Percentiles rank a stretch among this genome's conserved stretches.
phyloP scores from a whole-genome alignment of 352 stramenopile species.

The Phytophthora meadii region DNA sequence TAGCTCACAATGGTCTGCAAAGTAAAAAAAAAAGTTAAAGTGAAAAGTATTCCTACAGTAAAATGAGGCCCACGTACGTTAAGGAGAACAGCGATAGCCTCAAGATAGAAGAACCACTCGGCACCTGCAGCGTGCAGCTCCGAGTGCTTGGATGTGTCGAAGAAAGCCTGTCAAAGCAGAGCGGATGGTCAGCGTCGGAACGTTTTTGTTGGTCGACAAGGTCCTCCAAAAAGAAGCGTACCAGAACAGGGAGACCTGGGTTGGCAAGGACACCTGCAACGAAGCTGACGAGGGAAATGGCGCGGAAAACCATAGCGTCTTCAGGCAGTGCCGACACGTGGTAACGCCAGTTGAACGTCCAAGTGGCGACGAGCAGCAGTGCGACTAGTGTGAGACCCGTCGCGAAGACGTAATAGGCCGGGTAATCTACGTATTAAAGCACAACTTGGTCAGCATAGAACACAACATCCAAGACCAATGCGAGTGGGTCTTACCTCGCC shows the following conservation, averaged over 20 bases:
- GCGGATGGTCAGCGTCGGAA: constrained; percentile 7
- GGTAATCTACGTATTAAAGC: constrained; percentile 32
- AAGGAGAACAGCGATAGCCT: constrained; percentile 52
- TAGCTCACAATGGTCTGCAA: constrained; percentile 53
- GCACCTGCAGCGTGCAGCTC: constrained; percentile 48
- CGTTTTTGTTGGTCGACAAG: background rate
- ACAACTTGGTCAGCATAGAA: background rate
- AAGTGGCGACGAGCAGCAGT: constrained; percentile 54
- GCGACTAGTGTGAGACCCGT: constrained; percentile 56
- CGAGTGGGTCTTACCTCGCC: constrained; percentile 41
- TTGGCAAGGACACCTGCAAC: constrained; percentile 49
- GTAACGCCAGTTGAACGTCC: constrained; percentile 60
- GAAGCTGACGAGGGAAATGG: constrained; percentile 33
- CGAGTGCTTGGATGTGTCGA: constrained; percentile 57
- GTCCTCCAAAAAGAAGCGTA: constrained; percentile 15
- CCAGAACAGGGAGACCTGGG: constrained; percentile 57
- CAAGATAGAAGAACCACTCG: constrained; percentile 70
- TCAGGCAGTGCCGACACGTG: constrained; percentile 42
- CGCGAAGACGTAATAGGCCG: constrained; percentile 69
- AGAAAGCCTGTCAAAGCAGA: constrained; percentile 44
- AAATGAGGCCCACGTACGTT: constrained; percentile 42
- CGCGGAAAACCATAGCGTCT: constrained; percentile 27
- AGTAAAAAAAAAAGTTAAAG: background rate
- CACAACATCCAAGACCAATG: background rate
- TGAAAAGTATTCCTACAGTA: background rate